A percentile compares a stretch with the other conserved stretches of the same genome.
Conservation (phyloP, 495 filamentous ascomycete genomes). For the Penicillium dipodomyicola region DNA sequence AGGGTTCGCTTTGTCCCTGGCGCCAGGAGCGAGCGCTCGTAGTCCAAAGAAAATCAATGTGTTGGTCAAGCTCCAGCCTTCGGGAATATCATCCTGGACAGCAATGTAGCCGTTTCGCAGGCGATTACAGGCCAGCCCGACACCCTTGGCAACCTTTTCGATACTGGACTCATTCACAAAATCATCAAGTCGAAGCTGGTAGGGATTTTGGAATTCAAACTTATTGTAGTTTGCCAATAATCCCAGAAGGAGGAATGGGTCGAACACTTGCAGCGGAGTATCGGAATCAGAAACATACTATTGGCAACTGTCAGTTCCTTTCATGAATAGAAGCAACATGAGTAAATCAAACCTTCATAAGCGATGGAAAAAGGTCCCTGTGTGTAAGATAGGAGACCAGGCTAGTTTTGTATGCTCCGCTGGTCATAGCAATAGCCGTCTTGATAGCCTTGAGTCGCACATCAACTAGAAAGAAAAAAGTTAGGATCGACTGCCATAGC, state of each 20-base stretch:
- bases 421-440: conserved; percentile 78
- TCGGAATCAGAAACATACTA: conserved; percentile 87
- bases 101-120: conserved; percentile 75
- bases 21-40: conserved; percentile 66
- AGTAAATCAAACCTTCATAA: conserved; percentile 73
- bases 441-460: conserved; percentile 76
- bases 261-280: conserved; percentile 55
- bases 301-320: conserved; percentile 1
- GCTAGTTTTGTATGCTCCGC: conserved; percentile 90
- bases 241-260: conserved; percentile 80
- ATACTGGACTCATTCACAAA: conserved; percentile 93
- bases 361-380: conserved; percentile 85
- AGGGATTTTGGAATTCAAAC: conserved; percentile 97
- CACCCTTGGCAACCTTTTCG: conserved; percentile 70
- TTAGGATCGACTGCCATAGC: conserved; percentile 6
- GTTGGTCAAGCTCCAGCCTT: conserved; percentile 80
- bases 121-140: conserved; percentile 65
- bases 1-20: conserved; percentile 52
- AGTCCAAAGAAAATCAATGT: conserved; percentile 85
- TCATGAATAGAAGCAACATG: not conserved
- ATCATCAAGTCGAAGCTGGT: conserved; percentile 90
- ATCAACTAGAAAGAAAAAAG: conserved; percentile 50
- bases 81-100: conserved; percentile 88
- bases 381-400: conserved; percentile 94
- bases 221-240: conserved; percentile 98